Evolutionary conservation across 805 yeast genomes (phyloP), one percentile per base, ranked within the genome.

Genomic region (Myxozyma mucilagina): DNA sequence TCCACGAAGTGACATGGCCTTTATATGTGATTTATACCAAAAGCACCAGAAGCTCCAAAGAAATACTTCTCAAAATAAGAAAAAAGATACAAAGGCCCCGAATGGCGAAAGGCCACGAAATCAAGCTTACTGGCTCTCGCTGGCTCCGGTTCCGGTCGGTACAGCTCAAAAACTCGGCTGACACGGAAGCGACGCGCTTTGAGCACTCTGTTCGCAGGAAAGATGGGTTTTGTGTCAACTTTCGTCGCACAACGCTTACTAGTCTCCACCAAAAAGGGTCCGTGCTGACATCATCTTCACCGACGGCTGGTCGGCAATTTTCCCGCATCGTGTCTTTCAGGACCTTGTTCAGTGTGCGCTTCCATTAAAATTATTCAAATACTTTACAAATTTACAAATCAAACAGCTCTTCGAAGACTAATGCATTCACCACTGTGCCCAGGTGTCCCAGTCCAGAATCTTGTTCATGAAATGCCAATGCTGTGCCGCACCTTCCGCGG

Each of bases 1-100:
- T 31, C 77, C 77, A 52, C 70, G 70, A 35, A 73, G 55, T 67
- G 69, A 66, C 69, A 66, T 66, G 20, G 47, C 48, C 20, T n/a
- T 14, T 2, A 8, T 32, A 6, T 24, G 29, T 24, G 29, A 24
- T 24, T 24, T 24, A 24, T 24, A 24, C 29, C 29, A 24, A 24
- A 24, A 24, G 2, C 29, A 24, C 29, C 29, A 24, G 4, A 24
- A 3, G 4, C 29, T 24, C 29, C 29, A 24, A 24, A 24, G 4
- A 24, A 24, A 4, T 24, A 24, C 4, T 24, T 3, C 4, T 24
- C 29, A 24, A 24, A 24, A 4, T 3, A 24, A 24, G 4, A 24
- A 24, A 24, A 24, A 24, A 24, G 29, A 24, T 24, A 4, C 29
- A 24, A 24, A 24, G 29, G 29, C 29, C 29, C 29, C 29, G 29